A percentile compares a stretch with the other conserved stretches of the same genome.
These are phyloP conservation scores for Elaeagnus macrophylla DNA, from an alignment of 306 rosid species.

Conservation along the genomic window DNA sequence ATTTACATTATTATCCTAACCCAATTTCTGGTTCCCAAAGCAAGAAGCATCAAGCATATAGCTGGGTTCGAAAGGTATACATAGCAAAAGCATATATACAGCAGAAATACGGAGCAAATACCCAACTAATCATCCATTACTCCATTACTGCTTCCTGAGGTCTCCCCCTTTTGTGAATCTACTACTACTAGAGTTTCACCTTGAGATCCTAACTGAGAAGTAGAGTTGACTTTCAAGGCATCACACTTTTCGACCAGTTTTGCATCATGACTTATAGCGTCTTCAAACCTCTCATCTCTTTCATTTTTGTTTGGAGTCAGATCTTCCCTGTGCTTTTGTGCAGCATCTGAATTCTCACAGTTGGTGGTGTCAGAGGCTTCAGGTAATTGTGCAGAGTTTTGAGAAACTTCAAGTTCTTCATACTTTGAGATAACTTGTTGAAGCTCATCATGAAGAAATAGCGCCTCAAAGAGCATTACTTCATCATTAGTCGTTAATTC, in stretches of 20 bases:
- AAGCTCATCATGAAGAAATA: slow-evolving; percentile 72
- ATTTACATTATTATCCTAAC: too few species aligned
- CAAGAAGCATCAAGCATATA: slow-evolving; percentile 8
- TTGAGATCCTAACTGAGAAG: slow-evolving; percentile 10
- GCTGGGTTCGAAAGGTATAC: slow-evolving; percentile 2
- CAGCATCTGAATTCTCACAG: slow-evolving; percentile 21
- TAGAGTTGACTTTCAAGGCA: slow-evolving; percentile 23
- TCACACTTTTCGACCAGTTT: slow-evolving; percentile 18
- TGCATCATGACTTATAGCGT: slow-evolving; percentile 19
- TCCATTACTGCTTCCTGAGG: slow-evolving; percentile 19
- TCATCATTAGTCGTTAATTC: slow-evolving; percentile 68
- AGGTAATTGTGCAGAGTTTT: slow-evolving; percentile 20
- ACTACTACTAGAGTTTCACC: slow-evolving; percentile 25
- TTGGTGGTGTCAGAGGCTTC: slow-evolving; percentile 27
- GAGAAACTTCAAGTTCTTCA: slow-evolving; percentile 52
- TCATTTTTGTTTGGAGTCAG: slow-evolving; percentile 15
- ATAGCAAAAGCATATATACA: slow-evolving; percentile 17
- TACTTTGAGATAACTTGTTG: slow-evolving; percentile 55
- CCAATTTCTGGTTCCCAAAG: background rate
- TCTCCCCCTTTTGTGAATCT: slow-evolving; percentile 20
- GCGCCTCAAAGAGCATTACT: slow-evolving; percentile 67
- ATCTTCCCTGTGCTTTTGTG: slow-evolving; percentile 17
- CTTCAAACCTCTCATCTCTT: slow-evolving; percentile 22
- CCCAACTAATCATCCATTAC: slow-evolving; percentile 20
- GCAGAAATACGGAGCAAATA: slow-evolving; percentile 17